Evolutionary conservation across 257 asterid species (phyloP).

Genomic region (Solanum sejunctum): DNA sequence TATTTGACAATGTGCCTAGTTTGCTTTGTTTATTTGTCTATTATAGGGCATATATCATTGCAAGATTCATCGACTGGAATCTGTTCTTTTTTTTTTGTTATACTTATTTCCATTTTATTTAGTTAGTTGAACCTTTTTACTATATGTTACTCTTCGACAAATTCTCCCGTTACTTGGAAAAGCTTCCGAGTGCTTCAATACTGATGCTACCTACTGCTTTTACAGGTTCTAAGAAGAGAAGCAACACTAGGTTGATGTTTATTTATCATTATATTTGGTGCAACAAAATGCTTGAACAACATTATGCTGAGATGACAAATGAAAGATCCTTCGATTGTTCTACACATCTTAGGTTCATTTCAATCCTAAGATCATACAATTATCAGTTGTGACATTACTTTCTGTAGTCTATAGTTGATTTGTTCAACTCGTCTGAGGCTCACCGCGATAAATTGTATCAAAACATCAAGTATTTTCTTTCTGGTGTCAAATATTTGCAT

Average conservation of each 20-base stretch:
- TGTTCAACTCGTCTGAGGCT: not conserved
- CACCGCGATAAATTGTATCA: not conserved
- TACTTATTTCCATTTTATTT: too few species aligned
- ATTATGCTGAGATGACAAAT: not conserved
- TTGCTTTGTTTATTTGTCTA: too few species aligned
- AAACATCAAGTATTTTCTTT: not conserved
- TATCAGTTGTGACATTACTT: not conserved
- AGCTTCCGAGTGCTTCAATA: not conserved
- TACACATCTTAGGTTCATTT: not conserved
- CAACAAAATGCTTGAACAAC: not conserved
- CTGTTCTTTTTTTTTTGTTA: too few species aligned
- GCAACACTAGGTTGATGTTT: constrained; percentile 55
- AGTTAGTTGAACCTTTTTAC: too few species aligned
- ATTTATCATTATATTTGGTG: not conserved
- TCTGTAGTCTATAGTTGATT: not conserved
- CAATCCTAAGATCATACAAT: not conserved
- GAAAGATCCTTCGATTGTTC: not conserved
- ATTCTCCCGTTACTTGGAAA: not conserved
- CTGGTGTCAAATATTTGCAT: not conserved
- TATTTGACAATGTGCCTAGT: too few species aligned
- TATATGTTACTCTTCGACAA: not conserved
- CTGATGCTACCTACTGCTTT: not conserved
- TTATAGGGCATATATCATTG: too few species aligned
- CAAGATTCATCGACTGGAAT: too few species aligned
- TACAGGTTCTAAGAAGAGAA: constrained; percentile 70